phyloP scores from a whole-genome alignment of 768 basidiomycete genomes.

The Lentinus brumalis region DNA sequence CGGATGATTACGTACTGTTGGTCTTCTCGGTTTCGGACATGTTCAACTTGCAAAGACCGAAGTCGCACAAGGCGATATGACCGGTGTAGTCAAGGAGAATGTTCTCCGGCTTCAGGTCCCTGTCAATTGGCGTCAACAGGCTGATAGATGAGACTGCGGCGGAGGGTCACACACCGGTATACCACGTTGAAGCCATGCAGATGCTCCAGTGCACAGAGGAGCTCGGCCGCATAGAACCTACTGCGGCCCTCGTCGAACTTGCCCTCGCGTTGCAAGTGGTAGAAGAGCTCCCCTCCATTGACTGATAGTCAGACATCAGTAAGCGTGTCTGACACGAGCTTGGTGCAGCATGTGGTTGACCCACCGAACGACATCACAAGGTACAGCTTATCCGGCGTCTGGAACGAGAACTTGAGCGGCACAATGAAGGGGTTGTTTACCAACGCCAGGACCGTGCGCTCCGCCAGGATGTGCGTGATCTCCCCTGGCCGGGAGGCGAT shows the following conservation, averaged over 20 bases:
- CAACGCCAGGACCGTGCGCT: constrained; percentile 93
- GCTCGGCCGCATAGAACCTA: constrained; percentile 97
- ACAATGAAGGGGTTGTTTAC: constrained; percentile 99
- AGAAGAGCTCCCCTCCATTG: constrained; percentile 97
- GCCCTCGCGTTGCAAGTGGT: constrained; percentile 95
- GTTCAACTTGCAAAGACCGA: constrained; percentile 94
- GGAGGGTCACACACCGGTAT: constrained; percentile 66
- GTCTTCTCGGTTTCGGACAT: constrained; percentile 99
- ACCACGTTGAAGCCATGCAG: constrained; percentile 98
- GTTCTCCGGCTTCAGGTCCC: constrained; percentile 97
- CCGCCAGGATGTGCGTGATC: constrained; percentile 97
- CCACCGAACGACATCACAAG: constrained; percentile 93
- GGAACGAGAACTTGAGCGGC: constrained; percentile 98
- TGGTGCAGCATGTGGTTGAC: constrained; percentile 28
- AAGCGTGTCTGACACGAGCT: background rate
- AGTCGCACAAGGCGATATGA: constrained; percentile 97
- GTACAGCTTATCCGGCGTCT: constrained; percentile 96
- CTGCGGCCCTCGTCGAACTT: constrained; percentile 93
- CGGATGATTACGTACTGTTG: constrained; percentile 64
- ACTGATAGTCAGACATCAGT: constrained; percentile 46
- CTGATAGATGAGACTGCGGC: background rate
- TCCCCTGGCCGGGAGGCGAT: constrained; percentile 96
- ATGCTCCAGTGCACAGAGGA: constrained; percentile 93
- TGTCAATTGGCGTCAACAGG: constrained; percentile 28
- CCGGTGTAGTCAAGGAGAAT: constrained; percentile 97